Base-by-base conservation (phyloP, 208 protist genomes). In the Porcisia hertigi region DNA sequence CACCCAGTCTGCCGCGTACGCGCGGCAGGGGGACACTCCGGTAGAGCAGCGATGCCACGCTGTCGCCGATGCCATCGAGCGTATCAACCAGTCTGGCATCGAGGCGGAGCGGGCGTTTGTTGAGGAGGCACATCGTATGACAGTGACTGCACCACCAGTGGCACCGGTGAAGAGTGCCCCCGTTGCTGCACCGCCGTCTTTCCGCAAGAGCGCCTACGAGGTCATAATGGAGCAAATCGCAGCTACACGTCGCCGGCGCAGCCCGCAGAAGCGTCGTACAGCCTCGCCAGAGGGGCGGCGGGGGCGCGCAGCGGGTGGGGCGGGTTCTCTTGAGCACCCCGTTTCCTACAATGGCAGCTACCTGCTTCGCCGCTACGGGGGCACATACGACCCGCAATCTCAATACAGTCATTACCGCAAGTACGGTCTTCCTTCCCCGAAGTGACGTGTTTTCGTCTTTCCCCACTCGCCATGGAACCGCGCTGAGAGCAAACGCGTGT, bases 361-460 rank as follows among this genome's bases (percentile, higher is more conserved):
- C 73, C 74, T 94, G 9, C 84, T 96, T 23, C 76, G 85, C 52
- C 86, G 92, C 30, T 96, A 96, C 71, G 88, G 92, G 16, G 89
- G 92, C 20, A 69, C 78, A 4, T 93, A 81, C 74, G 76, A 81
- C 23, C 76, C 78, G 30, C 88, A 92, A 64, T 85, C 81, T 49
- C 87, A 88, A 67, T 96, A 94, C 82, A 75, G 76, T 65, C 76
- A 93, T 62, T 96, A 94, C 69, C 88, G 88, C 25, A 82, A 90
- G 74, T 69, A 93, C 83, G 92, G 85, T 23, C 66, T 89, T 34
- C 69, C 78, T 79, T 76, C 59, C 36, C 69, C 63, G 45, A 82
- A 90, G 71, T 81, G 66, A 71, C 23, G 64, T 23, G 12, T 30
- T 54, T 47, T n/a, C 0, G 0, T 6, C 36, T 25, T 20, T 45